Percentiles rank a stretch among this genome's conserved stretches.
Conservation (phyloP, 148 eudicot genomes). For the Fagopyrum homotropicum region DNA sequence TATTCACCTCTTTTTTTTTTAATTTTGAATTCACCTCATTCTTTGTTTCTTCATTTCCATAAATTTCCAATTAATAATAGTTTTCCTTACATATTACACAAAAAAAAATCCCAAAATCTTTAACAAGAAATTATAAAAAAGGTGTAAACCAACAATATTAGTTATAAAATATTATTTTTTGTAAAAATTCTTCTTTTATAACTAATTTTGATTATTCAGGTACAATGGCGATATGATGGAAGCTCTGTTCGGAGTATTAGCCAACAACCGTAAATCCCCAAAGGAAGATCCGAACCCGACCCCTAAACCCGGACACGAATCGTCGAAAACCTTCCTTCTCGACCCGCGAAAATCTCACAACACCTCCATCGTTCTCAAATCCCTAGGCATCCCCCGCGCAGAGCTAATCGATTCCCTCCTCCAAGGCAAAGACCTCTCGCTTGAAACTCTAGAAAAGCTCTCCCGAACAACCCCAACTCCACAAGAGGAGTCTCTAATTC, state of each 20-base stretch:
- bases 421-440: conserved; percentile 53
- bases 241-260: conserved; percentile 71
- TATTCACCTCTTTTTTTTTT: no score
- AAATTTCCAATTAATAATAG: no score
- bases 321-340: conserved; percentile 41
- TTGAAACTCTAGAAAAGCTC: conserved; percentile 76
- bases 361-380: conserved; percentile 66
- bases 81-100: no score
- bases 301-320: conserved; percentile 25
- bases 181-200: no score
- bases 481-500: conserved; percentile 57
- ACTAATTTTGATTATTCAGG: conserved; percentile 24
- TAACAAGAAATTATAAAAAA: no score
- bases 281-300: conserved; percentile 13
- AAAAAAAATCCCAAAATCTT: no score
- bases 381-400: conserved; percentile 47
- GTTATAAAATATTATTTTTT: no score
- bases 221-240: conserved; percentile 87
- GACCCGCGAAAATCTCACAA: conserved; percentile 74
- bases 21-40: neutral
- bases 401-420: conserved; percentile 54
- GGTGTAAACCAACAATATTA: no score
- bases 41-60: neutral
- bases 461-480: conserved; percentile 52
- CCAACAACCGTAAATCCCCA: conserved; percentile 54